These are phyloP conservation scores for Peniophora sp. DNA, from an alignment of 1,284 basidiomycete genomes.

Conservation along the genomic window DNA sequence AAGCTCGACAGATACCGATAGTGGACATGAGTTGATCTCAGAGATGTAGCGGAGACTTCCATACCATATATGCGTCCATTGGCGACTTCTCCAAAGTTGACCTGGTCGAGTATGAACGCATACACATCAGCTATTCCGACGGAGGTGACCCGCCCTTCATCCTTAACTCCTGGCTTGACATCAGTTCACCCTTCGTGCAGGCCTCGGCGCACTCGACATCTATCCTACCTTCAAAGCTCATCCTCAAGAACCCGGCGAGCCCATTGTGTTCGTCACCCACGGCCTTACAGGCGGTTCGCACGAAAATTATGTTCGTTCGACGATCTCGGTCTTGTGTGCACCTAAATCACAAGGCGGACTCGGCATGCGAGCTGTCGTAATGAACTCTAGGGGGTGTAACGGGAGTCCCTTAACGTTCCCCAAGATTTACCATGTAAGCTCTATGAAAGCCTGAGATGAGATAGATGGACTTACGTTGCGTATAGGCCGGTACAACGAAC, in stretches of 20 bases:
- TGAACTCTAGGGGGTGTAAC: conserved; percentile 22
- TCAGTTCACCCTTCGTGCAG: too few relatives aligned
- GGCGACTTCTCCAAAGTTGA: conserved; percentile 17
- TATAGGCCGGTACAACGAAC: conserved; percentile 19
- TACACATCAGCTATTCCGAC: conserved; percentile 10
- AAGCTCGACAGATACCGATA: too few relatives aligned
- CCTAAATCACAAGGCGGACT: conserved; percentile 9
- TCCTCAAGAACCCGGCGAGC: conserved; percentile 10
- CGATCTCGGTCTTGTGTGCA: conserved; percentile 11
- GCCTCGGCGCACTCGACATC: conserved; percentile 19
- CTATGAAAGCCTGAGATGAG: not conserved
- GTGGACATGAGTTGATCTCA: not conserved
- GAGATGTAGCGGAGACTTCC: conserved; percentile 16
- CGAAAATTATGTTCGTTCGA: conserved; percentile 20
- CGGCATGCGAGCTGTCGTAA: conserved; percentile 17
- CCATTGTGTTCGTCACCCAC: conserved; percentile 18
- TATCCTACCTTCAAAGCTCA: conserved; percentile 13
- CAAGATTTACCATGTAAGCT: conserved; percentile 18
- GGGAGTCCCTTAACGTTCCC: conserved; percentile 17
- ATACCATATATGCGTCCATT: conserved; percentile 18
- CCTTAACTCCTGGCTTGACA: too few relatives aligned
- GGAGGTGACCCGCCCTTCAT: too few relatives aligned
- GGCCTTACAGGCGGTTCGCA: conserved; percentile 23
- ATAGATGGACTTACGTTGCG: not conserved
- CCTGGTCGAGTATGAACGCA: conserved; percentile 13